Conservation (phyloP, 2,329 filamentous ascomycete genomes). For the Aspergillus ochraceus region DNA sequence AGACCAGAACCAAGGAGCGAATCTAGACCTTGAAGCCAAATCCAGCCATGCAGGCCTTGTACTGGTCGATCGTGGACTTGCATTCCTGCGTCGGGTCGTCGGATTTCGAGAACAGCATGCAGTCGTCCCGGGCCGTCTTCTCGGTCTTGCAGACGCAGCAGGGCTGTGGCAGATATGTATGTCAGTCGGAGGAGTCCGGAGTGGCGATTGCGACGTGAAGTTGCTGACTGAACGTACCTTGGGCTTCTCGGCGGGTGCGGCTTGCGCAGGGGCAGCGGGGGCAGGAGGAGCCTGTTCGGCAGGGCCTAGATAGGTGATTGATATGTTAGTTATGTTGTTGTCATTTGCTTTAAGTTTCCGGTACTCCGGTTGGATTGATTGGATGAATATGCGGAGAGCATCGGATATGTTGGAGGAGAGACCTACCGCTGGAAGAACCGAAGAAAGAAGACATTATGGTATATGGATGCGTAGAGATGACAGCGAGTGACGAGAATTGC, state of each 20-base stretch:
- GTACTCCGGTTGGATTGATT: neutral
- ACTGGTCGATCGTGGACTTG: slow-evolving; percentile 76
- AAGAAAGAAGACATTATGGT: slow-evolving; percentile 35
- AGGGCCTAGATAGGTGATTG: slow-evolving; percentile 9
- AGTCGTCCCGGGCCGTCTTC: slow-evolving; percentile 90
- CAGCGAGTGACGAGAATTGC: neutral
- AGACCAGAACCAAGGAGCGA: neutral
- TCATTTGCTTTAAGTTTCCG: neutral
- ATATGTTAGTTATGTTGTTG: neutral
- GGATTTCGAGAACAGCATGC: slow-evolving; percentile 94
- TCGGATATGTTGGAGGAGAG: neutral
- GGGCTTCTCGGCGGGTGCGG: slow-evolving; percentile 36
- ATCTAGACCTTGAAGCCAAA: slow-evolving; percentile 74
- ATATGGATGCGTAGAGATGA: neutral
- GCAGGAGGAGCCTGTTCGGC: slow-evolving; percentile 25
- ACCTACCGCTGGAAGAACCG: slow-evolving; percentile 35
- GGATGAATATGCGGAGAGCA: neutral
- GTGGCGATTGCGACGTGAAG: neutral
- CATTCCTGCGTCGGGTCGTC: slow-evolving; percentile 79
- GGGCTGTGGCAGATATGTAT: slow-evolving; percentile 57
- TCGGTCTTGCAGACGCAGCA: slow-evolving; percentile 98
- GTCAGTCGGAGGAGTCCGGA: neutral
- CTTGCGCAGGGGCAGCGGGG: slow-evolving; percentile 20
- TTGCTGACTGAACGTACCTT: slow-evolving; percentile 31
- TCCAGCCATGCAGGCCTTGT: slow-evolving; percentile 87